Conservation (phyloP, 768 basidiomycete species). For the Lactarius hengduanensis region DNA sequence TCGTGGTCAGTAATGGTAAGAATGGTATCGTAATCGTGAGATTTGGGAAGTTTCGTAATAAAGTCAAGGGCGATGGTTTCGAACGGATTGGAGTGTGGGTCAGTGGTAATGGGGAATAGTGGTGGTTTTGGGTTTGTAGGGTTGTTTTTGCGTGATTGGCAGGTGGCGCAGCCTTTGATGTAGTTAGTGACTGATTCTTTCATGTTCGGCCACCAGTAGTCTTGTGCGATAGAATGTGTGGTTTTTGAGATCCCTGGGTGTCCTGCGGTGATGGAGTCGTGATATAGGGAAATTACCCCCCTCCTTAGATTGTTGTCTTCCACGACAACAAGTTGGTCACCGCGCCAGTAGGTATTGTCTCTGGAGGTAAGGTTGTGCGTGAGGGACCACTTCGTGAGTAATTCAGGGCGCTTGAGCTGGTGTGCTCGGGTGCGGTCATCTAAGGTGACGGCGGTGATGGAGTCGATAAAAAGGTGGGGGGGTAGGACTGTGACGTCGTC, state of each 20-base stretch:
- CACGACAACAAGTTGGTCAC: background rate
- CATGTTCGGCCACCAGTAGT: background rate
- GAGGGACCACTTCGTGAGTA: background rate
- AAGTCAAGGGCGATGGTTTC: background rate
- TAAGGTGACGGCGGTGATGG: background rate
- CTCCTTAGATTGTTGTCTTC: background rate
- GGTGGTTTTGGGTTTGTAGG: background rate
- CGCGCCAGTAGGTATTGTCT: background rate
- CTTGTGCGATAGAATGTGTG: background rate
- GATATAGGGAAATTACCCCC: background rate
- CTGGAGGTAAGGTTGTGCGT: accelerated
- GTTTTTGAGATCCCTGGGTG: background rate
- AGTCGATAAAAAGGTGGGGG: background rate
- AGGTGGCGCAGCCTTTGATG: background rate
- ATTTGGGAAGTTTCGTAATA: background rate
- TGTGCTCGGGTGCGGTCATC: background rate
- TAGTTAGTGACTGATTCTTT: background rate
- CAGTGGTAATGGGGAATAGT: background rate
- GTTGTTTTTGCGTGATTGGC: background rate
- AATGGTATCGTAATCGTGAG: accelerated
- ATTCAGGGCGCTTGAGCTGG: background rate
- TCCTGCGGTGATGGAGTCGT: background rate
- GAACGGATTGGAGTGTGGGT: background rate
- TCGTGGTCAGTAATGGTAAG: background rate
- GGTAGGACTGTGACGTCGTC: background rate